These are phyloP conservation scores for Eucalyptus marginata DNA, from an alignment of 345 rosid genomes.

Conservation along the genomic window DNA sequence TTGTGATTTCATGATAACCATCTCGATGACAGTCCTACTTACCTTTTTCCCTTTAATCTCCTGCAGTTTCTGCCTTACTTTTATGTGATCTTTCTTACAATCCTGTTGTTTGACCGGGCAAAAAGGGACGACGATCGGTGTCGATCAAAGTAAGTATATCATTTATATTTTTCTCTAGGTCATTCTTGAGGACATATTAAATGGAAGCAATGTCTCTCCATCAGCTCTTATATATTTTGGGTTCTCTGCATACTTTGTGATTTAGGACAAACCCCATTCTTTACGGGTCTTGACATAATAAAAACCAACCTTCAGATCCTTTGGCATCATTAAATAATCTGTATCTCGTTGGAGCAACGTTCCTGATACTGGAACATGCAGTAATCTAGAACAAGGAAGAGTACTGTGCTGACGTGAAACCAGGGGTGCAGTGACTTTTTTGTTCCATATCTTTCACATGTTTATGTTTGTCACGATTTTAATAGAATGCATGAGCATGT, in stretches of 20 bases:
- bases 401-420: not conserved
- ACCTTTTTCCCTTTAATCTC: not conserved
- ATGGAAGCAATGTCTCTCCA: not conserved
- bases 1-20: not conserved
- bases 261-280: not conserved
- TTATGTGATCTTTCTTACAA: constrained; percentile 79
- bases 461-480: not conserved
- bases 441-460: not conserved
- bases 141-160: constrained; percentile 68
- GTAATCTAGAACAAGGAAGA: not conserved
- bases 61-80: constrained; percentile 87
- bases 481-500: not conserved
- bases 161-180: not conserved
- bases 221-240: not conserved
- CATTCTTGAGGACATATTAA: not conserved
- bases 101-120: constrained; percentile 92
- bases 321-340: not conserved
- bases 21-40: not conserved
- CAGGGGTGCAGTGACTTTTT: not conserved
- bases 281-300: not conserved
- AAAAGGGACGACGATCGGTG: constrained; percentile 94
- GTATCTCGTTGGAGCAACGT: not conserved
- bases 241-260: not conserved
- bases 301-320: not conserved
- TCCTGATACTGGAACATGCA: not conserved